Evolutionary conservation across 768 basidiomycete species (phyloP).

Genomic region (Pilatotrama ljubarskyi): DNA sequence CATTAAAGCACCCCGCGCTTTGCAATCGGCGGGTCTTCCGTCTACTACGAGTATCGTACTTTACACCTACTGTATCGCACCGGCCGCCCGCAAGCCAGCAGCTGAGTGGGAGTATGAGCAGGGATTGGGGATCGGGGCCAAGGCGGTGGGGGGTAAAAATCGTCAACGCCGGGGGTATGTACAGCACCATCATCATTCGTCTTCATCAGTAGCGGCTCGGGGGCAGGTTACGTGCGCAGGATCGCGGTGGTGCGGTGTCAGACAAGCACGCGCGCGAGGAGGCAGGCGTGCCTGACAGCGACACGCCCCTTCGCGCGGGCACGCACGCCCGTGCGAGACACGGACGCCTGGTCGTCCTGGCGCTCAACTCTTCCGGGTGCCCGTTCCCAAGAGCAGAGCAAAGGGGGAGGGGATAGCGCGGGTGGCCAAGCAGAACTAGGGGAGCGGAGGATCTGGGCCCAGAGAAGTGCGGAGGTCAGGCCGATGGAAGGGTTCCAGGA

Average conservation of each 20-base stretch:
- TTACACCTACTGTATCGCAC: no score
- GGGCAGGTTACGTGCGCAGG: no score
- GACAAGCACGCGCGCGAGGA: not conserved
- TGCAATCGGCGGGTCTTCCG: no score
- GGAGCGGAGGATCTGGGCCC: no score
- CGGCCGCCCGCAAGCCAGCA: no score
- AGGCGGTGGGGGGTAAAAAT: not conserved
- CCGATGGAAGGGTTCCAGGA: no score
- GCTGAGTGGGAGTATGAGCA: not conserved
- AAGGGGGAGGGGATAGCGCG: not conserved
- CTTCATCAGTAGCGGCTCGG: no score
- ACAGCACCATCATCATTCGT: not conserved
- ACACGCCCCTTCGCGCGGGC: slow-evolving; percentile 4
- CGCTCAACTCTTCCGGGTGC: not conserved
- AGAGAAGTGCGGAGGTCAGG: not conserved
- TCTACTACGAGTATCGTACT: no score
- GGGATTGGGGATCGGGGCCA: not conserved
- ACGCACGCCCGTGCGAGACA: slow-evolving; percentile 5
- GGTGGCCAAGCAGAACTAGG: no score
- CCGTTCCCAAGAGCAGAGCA: not conserved
- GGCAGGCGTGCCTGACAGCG: not conserved
- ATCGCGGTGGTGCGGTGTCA: not conserved
- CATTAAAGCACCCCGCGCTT: no score
- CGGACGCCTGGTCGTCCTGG: not conserved
- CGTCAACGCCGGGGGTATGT: not conserved